Evolutionary conservation across 495 filamentous ascomycete species (phyloP).

Genomic region (Neurospora intermedia): DNA sequence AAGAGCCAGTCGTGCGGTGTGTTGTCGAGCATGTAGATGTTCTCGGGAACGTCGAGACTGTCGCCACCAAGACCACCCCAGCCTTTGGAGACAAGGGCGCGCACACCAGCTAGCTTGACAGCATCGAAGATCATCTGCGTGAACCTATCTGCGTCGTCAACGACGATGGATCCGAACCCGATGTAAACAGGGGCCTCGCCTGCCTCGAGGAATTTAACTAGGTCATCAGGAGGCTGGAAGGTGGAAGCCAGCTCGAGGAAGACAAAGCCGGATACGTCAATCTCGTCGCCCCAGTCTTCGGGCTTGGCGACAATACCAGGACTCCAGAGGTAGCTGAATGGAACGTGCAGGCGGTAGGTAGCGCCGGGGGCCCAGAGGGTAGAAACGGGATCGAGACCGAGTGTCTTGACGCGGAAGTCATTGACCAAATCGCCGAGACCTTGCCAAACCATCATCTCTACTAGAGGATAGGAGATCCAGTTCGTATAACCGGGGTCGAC

Average conservation of each 20-base stretch:
- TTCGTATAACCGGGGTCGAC: constrained; percentile 53
- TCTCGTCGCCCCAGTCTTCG: constrained; percentile 60
- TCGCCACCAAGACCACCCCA: constrained; percentile 56
- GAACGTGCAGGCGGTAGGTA: constrained; percentile 52
- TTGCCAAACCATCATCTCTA: constrained; percentile 77
- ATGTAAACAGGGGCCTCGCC: constrained; percentile 51
- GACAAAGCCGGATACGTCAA: constrained; percentile 64
- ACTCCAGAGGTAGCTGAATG: constrained; percentile 73
- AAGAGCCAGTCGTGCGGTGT: constrained; percentile 63
- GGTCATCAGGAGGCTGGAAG: constrained; percentile 52
- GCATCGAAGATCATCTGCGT: constrained; percentile 54
- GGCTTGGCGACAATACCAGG: constrained; percentile 75
- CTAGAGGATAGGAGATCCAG: constrained; percentile 61
- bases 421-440: constrained; percentile 70
- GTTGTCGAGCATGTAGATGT: constrained; percentile 54
- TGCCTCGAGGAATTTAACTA: constrained; percentile 51
- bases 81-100: constrained; percentile 54
- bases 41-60: constrained; percentile 40
- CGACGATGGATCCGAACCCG: constrained; percentile 59
- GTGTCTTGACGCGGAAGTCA: constrained; percentile 51
- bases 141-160: constrained; percentile 53
- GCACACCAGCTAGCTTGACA: constrained; percentile 45
- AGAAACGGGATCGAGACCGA: constrained; percentile 57
- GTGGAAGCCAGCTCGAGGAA: constrained; percentile 55
- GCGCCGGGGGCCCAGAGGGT: constrained; percentile 57